Percentiles rank a stretch among this genome's conserved stretches.
Conservation (phyloP, 75 land plant species). For the Picea sitchensis region DNA sequence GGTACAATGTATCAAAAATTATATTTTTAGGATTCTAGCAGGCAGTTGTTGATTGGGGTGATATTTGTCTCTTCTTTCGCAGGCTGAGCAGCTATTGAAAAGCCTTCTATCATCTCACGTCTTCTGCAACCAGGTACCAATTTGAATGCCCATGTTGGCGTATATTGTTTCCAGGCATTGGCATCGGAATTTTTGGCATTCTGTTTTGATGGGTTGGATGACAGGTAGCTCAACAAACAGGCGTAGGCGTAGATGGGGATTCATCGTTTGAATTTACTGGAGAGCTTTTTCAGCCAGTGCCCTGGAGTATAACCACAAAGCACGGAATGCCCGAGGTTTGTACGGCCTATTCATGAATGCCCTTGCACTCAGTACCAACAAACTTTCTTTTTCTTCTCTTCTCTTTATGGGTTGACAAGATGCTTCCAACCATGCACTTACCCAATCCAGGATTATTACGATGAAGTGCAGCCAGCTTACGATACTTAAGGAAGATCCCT, state of each 20-base stretch:
- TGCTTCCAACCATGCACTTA: too few species aligned
- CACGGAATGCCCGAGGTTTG: conserved; percentile 53
- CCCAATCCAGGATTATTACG: too few species aligned
- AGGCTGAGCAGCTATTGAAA: conserved; percentile 34
- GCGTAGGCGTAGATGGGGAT: background rate
- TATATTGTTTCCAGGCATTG: background rate
- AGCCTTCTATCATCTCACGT: conserved; percentile 23
- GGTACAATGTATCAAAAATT: too few species aligned
- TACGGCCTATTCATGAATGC: too few species aligned
- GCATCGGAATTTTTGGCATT: background rate
- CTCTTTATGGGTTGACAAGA: too few species aligned
- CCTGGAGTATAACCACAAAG: conserved; percentile 43
- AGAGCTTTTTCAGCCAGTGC: conserved; percentile 45
- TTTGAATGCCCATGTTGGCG: background rate
- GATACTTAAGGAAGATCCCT: too few species aligned
- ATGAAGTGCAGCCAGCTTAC: too few species aligned
- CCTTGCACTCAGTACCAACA: background rate
- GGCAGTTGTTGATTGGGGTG: background rate
- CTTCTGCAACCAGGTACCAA: conserved; percentile 31
- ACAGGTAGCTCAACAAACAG: conserved; percentile 21
- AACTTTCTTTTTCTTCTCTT: too few species aligned
- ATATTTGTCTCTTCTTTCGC: conserved; percentile 7
- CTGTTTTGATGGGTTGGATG: background rate
- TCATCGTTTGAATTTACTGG: conserved; percentile 31
- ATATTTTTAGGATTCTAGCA: background rate